Base-by-base conservation (phyloP, 1,284 basidiomycete genomes). In the Exobasidium rhododendri region DNA sequence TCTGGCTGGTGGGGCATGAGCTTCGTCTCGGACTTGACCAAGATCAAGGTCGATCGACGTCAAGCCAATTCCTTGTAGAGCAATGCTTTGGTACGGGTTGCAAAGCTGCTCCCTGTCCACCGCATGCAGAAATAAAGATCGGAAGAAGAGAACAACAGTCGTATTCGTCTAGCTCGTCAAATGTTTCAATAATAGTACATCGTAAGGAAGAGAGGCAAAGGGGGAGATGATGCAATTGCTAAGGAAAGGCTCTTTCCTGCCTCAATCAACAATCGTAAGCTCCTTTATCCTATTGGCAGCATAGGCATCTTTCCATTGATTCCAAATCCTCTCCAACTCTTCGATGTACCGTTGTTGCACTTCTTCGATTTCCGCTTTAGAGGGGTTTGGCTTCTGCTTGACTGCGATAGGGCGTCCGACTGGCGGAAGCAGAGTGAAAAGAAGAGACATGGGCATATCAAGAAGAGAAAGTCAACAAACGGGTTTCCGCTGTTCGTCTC, bases 311-410 rank as follows among this genome's bases (percentile, higher is more conserved):
- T 79, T 79, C 71, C 77, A 74, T 10, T 70, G 73, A 24, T 79
- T 71, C 74, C 74, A 79, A 29, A 79, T 67, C 31, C 74, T 71
- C 64, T 60, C 67, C 46, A 79, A 65, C 80, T 97, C 94, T 59
- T 89, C 89, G 66, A 98, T 97, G 80, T 99, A 99, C 66, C 85
- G 81, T 67, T 85, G 83, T 76, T 99, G 94, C 13, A 92, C 84
- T 52, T 86, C 85, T 67, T 87, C 86, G 26, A 99, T 81, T 74
- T 92, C 86, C 65, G 93, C 90, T 59, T 89, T 81, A 28, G 86
- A 85, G 0, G 94, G 94, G 67, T 91, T 89, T 49, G 89, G 86
- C 63, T 85, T 85, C 75, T 91, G 84, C 62, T 84, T 83, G 22
- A 92, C 90, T 62, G 85, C 87, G 56, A 98, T 92, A 1, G 94